Base-by-base conservation (phyloP, 2,329 filamentous ascomycete species). In the Exserohilum turcica region DNA sequence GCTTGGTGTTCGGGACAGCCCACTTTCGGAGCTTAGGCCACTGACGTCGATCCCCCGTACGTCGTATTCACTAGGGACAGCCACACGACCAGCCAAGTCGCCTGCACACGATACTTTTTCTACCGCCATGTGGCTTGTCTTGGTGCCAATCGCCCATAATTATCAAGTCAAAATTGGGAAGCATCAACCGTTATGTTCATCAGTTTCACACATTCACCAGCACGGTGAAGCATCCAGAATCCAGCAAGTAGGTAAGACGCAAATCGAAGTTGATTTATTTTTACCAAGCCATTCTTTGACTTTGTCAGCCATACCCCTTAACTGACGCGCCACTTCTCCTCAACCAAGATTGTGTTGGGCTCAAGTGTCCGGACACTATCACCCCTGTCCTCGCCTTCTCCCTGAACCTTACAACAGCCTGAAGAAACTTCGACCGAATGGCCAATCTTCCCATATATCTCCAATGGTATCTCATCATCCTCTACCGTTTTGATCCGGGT, bases 1-100 rank as follows among this genome's bases (percentile, higher is more conserved):
- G 53, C 51, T 60, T 60, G 53, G 43, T 54, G 57, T 60, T 56
- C 49, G 36, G 43, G 53, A 54, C 49, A 54, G 46, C 54, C 57
- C 50, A 54, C 56, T 54, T 53, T 39, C 37, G 28, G 49, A 52
- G 57, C 60, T 60, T 59, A 59, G 60, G 37, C 60, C 58, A 52
- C 57, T 62, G 57, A 62, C 54, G 57, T 59, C 55, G 45, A 51
- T 48, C 56, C 27, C 48, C 16, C 52, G 52, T 44, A 39, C 39
- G 10, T 39, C 53, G 43, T 56, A 56, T 56, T 31, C 48, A 49
- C 44, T 16, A 33, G 43, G 43, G 12, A 21, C 43, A n/a, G 24
- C 24, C 16, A 16, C 19, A 10, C 15, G 19, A 27, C 19, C 19
- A 24, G n/a, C n/a, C 19, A 12, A 31, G n/a, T 16, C 29, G n/a